Percentiles rank a stretch among this genome's conserved stretches.
Conservation (phyloP, 805 yeast genomes). For the Brettanomyces sp. region DNA sequence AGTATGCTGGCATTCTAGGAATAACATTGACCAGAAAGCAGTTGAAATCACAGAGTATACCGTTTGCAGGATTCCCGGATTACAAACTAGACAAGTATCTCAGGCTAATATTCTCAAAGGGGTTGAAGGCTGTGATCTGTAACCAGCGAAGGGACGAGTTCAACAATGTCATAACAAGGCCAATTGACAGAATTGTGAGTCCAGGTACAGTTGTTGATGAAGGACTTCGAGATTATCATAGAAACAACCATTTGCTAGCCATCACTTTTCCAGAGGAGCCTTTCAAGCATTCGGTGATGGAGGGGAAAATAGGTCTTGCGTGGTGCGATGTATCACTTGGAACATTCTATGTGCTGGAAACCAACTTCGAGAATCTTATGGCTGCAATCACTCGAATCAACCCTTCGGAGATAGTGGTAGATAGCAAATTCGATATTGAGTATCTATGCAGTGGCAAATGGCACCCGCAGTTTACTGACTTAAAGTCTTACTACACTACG, state of each 20-base stretch:
- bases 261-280: constrained; percentile 50
- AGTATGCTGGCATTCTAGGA: constrained; percentile 61
- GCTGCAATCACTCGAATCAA: constrained; percentile 68
- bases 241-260: constrained; percentile 62
- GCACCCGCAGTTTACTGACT: constrained; percentile 49
- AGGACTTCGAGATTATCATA: constrained; percentile 61
- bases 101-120: constrained; percentile 58
- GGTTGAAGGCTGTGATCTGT: constrained; percentile 71
- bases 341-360: constrained; percentile 58
- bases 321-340: constrained; percentile 92
- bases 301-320: constrained; percentile 51
- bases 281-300: constrained; percentile 27
- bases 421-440: constrained; percentile 32
- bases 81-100: constrained; percentile 64
- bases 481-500: constrained; percentile 52
- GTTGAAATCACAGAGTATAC: constrained; percentile 36
- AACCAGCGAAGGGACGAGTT: constrained; percentile 43
- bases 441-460: constrained; percentile 37
- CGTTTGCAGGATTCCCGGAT: constrained; percentile 91
- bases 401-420: constrained; percentile 72
- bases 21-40: constrained; percentile 56
- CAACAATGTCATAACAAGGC: constrained; percentile 42
- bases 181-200: constrained; percentile 71
- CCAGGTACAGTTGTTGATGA: constrained; percentile 93
- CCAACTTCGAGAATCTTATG: constrained; percentile 48